Base-by-base conservation (phyloP, 1,284 basidiomycete species). In the Caloboletus inedulis region DNA sequence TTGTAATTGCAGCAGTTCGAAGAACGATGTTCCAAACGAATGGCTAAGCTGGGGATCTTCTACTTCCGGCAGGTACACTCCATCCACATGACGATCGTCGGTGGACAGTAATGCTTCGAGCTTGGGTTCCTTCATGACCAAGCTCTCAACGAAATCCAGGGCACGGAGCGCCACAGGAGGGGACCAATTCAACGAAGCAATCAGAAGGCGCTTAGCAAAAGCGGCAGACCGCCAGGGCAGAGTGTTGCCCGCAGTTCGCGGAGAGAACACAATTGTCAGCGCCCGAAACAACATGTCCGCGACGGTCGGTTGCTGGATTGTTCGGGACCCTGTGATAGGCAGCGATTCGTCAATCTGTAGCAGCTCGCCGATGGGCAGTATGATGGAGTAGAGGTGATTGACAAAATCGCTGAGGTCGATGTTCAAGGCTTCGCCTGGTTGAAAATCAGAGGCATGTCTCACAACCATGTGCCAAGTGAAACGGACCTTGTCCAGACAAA, bases 381-480 rank as follows among this genome's bases (percentile, higher is more conserved):
- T 80, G 60, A 87, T 74, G 33, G 81, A 73, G 71, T 93, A 94
- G 14, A 94, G 76, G 39, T 82, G 79, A 50, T 83, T 82, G 64
- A 94, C 80, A 67, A 99, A 95, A 63, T 97, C 96, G 60, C 78
- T 81, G 45, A 99, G 78, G 75, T 99, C 97, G 64, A 99, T 90
- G 64, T 96, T 95, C 61, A 99, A 80, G 21, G 95, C 91, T 75
- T 99, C 96, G 53, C 91, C 91, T 94, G 46, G 33, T 35, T 30
- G 44, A 19, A 36, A 30, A 23, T 35, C 40, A 41, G 47, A 29
- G 39, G 39, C 49, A 56, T 27, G 25, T 55, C 52, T 54, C 39
- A 44, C 47, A 47, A 51, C 36, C 42, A 18, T 54, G 45, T 25
- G 29, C 40, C 31, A 54, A 53, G 35, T 29, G 39, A 51, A 54